Evolutionary conservation across 441 rosid genomes (phyloP), one percentile per base, ranked within the genome.

Genomic region (Erodium moschatum): DNA sequence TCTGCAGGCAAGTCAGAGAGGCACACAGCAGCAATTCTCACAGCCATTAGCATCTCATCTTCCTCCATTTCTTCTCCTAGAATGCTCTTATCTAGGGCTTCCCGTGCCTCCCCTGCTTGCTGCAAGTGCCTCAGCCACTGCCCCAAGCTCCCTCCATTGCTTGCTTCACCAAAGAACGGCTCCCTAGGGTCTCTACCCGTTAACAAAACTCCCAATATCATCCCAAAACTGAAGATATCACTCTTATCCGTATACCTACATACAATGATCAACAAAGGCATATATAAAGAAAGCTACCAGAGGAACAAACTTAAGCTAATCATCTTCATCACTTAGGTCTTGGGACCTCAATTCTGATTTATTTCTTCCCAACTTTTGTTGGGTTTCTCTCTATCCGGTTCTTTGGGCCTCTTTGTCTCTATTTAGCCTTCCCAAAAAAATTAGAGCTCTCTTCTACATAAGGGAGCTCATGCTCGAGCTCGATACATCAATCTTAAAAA

Each of bases 21-120:
- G 76, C 98, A 94, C 35, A 91, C 86, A 33, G 85, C 90, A 8
- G 92, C 84, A 9, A 94, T 94, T 76, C 96, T 84, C 67, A 89
- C 84, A 40, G 91, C 97, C 97, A 94, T 94, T 29, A 91, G 80
- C 97, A 94, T 94, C 84, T 91, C 92, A 9, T 94, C 97, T 82
- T 94, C 97, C 85, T 89, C 92, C 19, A 79, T 87, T 80, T 94
- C 97, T 77, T 88, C 96, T 35, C 97, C 97, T 0, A 94, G 80
- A 69, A 94, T 81, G 64, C 86, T 87, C 83, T 85, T 85, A 71
- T 94, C 98, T 38, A 94, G 80, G 11, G 92, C 94, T 80, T 89
- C 97, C 35, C 81, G 69, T 33, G 87, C 98, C 72, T 93, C 97
- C 48, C 96, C 97, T 0, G 86, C 87, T 38, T 91, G 93, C 73